Conservation (phyloP, 106 monocot genomes). For the Posidonia australis region DNA sequence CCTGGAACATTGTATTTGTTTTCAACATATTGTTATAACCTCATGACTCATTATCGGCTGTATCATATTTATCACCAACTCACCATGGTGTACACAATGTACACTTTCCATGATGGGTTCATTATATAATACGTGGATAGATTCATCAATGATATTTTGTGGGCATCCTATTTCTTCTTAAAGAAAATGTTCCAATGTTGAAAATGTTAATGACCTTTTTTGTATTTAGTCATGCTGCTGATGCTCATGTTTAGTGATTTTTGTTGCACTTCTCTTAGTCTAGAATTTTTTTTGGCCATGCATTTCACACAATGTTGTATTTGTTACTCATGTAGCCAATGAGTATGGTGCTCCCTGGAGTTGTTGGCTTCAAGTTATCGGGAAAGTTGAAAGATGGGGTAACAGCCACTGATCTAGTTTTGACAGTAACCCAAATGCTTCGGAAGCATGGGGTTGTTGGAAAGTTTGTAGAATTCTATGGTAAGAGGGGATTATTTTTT, state of each 20-base stretch:
- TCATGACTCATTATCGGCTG: too few relatives aligned
- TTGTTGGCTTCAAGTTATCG: slow-evolving; percentile 75
- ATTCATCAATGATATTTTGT: too few relatives aligned
- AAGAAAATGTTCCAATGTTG: too few relatives aligned
- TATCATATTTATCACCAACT: too few relatives aligned
- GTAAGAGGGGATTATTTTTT: slow-evolving; percentile 23
- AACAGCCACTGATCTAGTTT: slow-evolving; percentile 83
- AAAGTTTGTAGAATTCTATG: slow-evolving; percentile 90
- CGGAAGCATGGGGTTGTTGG: slow-evolving; percentile 89
- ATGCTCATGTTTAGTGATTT: not conserved
- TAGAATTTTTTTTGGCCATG: not conserved
- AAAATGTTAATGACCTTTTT: too few relatives aligned
- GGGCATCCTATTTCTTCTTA: too few relatives aligned
- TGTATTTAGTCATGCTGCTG: too few relatives aligned
- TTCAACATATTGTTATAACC: too few relatives aligned
- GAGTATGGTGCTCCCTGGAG: slow-evolving; percentile 95
- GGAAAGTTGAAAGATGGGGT: slow-evolving; percentile 74
- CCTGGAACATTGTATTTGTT: not conserved
- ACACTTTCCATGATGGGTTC: too few relatives aligned
- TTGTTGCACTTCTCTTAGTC: not conserved
- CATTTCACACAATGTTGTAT: not conserved
- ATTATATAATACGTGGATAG: too few relatives aligned
- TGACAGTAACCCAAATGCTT: slow-evolving; percentile 82
- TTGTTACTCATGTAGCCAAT: slow-evolving; percentile 46
- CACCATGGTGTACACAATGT: too few relatives aligned